Base-by-base conservation (phyloP, 768 basidiomycete species). In the Pisolithus microcarpus region DNA sequence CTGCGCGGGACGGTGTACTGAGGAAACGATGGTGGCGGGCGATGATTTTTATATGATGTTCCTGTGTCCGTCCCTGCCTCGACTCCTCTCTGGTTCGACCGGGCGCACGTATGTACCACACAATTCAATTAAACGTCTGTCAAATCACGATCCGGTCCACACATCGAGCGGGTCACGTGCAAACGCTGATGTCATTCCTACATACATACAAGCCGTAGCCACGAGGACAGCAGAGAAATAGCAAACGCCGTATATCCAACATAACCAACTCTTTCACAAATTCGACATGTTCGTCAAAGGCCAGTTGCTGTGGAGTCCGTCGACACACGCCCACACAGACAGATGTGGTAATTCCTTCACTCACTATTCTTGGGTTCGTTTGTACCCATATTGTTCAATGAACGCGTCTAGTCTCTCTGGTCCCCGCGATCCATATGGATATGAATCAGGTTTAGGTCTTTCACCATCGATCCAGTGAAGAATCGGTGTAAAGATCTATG, bases 341-440 rank as follows among this genome's bases (percentile, higher is more conserved):
- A 36, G 1, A 34, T 15, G 3, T n/a, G 31, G 47, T 18, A 10
- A 45, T 51, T 40, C 43, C 21, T 39, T 24, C 11, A 81, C 86
- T 72, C 67, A 94, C 92, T 96, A 95, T 52, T 76, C 80, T 38
- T 66, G 66, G 37, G 78, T 66, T 38, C 91, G 80, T 68, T 75
- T 85, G 75, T 79, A 97, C 6, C 91, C 93, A 63, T 84, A 85
- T 65, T 80, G 81, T 48, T 55, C 58, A 56, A 87, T 82, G 65
- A 92, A 99, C 0, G 65, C 69, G 19, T 91, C 88, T 37, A 97
- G 73, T 64, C 85, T 77, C 58, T 82, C 82, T 0, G 95, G 96
- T n/a, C 94, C 96, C 53, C 96, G 84, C 52, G 92, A 92, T 42
- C 96, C 96, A 65, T 98, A 99, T 5, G 84, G 81, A 72, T 99